These are phyloP conservation scores for Thalia dealbata DNA, from an alignment of 176 grass and related monocot species.

Conservation along the genomic window DNA sequence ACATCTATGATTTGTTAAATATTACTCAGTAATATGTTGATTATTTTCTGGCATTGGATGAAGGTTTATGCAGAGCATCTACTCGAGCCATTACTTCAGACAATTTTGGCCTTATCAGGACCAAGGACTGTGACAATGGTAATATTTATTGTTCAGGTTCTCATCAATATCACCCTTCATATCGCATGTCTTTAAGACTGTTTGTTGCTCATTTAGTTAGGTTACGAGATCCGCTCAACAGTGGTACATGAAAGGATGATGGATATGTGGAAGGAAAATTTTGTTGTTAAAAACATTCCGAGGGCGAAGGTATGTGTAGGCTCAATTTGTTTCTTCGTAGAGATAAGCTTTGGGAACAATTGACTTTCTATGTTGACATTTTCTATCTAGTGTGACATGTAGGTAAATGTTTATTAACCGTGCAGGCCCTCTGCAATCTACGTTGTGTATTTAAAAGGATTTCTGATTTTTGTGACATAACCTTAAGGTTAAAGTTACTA, in stretches of 20 bases:
- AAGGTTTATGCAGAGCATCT: slow-evolving; percentile 91
- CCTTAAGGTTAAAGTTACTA: neutral
- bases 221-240: slow-evolving; percentile 82
- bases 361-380: neutral
- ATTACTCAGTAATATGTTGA: neutral
- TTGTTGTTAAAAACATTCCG: slow-evolving; percentile 54
- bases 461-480: neutral
- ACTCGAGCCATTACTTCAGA: slow-evolving; percentile 62
- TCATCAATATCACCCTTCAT: slow-evolving; percentile 5
- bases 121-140: slow-evolving; percentile 76
- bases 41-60: slow-evolving; percentile 11
- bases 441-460: neutral
- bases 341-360: neutral
- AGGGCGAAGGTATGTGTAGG: slow-evolving; percentile 51
- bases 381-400: neutral
- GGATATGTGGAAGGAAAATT: slow-evolving; percentile 80
- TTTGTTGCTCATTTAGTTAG: slow-evolving; percentile 41
- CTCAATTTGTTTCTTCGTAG: neutral
- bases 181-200: slow-evolving; percentile 5
- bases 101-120: slow-evolving; percentile 78
- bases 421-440: neutral
- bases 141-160: neutral
- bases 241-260: slow-evolving; percentile 76
- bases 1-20: neutral
- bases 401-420: neutral